These are phyloP conservation scores for Heterobasidion occidentale DNA, from an alignment of 1,284 basidiomycete species.

Conservation along the genomic window DNA sequence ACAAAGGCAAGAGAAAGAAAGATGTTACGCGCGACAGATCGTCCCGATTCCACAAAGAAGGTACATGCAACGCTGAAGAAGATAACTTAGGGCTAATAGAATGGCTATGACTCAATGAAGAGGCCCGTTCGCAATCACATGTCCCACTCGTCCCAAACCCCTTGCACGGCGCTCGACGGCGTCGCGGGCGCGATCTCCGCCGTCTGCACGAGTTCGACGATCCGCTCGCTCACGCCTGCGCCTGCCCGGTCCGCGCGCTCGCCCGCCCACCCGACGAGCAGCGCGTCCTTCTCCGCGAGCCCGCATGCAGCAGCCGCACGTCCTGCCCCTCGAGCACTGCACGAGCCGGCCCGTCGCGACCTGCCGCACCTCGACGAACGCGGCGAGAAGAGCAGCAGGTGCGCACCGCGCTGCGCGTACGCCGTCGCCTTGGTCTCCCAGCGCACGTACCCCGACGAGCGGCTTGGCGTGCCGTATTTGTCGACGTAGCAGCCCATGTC, in stretches of 20 bases:
- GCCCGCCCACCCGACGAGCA: slow-evolving; percentile 56
- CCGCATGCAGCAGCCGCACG: slow-evolving; percentile 52
- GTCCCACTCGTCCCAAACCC: slow-evolving; percentile 68
- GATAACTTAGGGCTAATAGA: background rate
- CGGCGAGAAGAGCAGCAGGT: slow-evolving; percentile 65
- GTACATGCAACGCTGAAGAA: background rate
- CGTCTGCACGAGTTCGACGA: slow-evolving; percentile 67
- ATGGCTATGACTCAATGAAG: background rate
- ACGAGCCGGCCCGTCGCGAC: slow-evolving; percentile 54
- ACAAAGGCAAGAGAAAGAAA: too few relatives aligned
- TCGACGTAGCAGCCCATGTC: slow-evolving; percentile 67
- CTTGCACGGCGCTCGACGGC: slow-evolving; percentile 21
- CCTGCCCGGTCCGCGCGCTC: slow-evolving; percentile 44
- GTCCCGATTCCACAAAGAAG: too few relatives aligned
- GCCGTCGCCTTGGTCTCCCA: slow-evolving; percentile 65
- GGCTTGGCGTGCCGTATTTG: slow-evolving; percentile 55
- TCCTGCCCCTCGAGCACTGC: slow-evolving; percentile 68
- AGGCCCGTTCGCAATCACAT: background rate
- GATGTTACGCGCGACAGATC: too few relatives aligned
- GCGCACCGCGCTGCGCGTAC: slow-evolving; percentile 48
- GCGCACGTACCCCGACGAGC: slow-evolving; percentile 54
- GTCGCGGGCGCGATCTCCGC: slow-evolving; percentile 35
- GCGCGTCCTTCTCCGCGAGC: slow-evolving; percentile 28
- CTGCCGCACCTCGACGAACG: slow-evolving; percentile 68
- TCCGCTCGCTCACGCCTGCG: slow-evolving; percentile 38